Conservation (phyloP, 2,329 filamentous ascomycete species). For the Juglanconis sp. region DNA sequence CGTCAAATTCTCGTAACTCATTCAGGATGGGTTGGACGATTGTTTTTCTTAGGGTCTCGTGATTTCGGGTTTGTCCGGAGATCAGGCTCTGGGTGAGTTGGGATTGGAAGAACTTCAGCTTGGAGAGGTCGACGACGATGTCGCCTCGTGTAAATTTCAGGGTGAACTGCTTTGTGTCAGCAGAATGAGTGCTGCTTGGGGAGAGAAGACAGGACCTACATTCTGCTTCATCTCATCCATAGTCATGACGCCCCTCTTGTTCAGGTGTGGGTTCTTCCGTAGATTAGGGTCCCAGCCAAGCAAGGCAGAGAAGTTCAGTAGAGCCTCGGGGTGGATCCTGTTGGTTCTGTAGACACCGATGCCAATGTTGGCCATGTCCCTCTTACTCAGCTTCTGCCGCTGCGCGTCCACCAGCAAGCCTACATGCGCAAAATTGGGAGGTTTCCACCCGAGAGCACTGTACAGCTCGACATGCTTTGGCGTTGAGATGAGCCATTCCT, state of each 20-base stretch:
- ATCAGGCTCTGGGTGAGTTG: slow-evolving; percentile 9
- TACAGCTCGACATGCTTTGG: slow-evolving; percentile 72
- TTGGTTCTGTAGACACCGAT: slow-evolving; percentile 47
- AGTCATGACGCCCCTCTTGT: slow-evolving; percentile 66
- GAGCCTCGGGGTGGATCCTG: slow-evolving; percentile 45
- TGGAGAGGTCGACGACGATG: slow-evolving; percentile 75
- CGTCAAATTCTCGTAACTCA: slow-evolving; percentile 17
- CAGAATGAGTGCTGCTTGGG: neutral
- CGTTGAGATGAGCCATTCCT: slow-evolving; percentile 96
- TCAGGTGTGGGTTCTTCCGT: slow-evolving; percentile 21
- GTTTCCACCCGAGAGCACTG: slow-evolving; percentile 69
- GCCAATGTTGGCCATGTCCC: slow-evolving; percentile 55
- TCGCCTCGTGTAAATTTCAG: slow-evolving; percentile 90
- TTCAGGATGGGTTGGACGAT: slow-evolving; percentile 21
- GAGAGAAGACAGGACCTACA: slow-evolving; percentile 42
- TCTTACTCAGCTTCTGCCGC: slow-evolving; percentile 83
- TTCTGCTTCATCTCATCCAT: slow-evolving; percentile 68
- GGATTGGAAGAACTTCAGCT: slow-evolving; percentile 73
- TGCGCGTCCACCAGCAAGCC: slow-evolving; percentile 67
- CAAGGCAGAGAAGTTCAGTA: slow-evolving; percentile 80
- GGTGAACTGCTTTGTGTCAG: slow-evolving; percentile 57
- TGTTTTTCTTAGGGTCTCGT: neutral
- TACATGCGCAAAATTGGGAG: slow-evolving; percentile 76
- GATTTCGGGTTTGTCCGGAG: slow-evolving; percentile 4
- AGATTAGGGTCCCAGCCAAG: slow-evolving; percentile 75